Conservation (phyloP, 768 basidiomycete species). For the Mycena latifolia region DNA sequence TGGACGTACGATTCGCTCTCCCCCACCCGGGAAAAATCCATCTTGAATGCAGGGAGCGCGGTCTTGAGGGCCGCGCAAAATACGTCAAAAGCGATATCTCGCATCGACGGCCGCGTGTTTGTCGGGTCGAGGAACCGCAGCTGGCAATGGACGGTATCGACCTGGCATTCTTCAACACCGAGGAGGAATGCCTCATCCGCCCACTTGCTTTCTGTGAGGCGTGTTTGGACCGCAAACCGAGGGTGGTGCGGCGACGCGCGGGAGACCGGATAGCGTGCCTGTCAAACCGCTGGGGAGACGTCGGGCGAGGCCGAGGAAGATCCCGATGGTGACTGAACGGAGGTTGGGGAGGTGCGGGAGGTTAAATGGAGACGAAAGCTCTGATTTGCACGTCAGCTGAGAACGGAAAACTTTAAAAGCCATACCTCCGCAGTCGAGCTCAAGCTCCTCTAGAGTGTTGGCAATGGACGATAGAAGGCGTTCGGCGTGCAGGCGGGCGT, state of each 20-base stretch:
- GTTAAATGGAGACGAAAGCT: neutral
- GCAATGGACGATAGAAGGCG: constrained; percentile 6
- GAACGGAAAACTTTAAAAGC: neutral
- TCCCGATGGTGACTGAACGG: constrained; percentile 8
- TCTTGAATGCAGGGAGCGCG: neutral
- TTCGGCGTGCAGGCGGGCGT: neutral
- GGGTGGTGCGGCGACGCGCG: neutral
- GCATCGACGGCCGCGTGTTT: neutral
- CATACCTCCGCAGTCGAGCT: constrained; percentile 22
- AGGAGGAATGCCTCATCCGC: constrained; percentile 7
- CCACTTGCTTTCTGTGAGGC: constrained; percentile 10
- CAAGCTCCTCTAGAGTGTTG: constrained; percentile 7
- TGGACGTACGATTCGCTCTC: neutral
- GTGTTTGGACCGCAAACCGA: constrained; percentile 14
- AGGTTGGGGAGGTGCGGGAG: constrained; percentile 25
- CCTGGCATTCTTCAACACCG: neutral
- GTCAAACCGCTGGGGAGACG: constrained; percentile 14
- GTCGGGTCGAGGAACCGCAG: constrained; percentile 6
- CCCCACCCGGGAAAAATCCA: constrained; percentile 1
- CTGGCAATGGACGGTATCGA: constrained; percentile 1
- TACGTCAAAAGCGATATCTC: neutral
- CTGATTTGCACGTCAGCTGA: neutral
- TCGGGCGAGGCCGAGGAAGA: constrained; percentile 7
- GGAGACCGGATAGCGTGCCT: constrained; percentile 18
- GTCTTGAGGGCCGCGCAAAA: constrained; percentile 6